Conservation (phyloP, 768 basidiomycete species). For the Serendipita indica region DNA sequence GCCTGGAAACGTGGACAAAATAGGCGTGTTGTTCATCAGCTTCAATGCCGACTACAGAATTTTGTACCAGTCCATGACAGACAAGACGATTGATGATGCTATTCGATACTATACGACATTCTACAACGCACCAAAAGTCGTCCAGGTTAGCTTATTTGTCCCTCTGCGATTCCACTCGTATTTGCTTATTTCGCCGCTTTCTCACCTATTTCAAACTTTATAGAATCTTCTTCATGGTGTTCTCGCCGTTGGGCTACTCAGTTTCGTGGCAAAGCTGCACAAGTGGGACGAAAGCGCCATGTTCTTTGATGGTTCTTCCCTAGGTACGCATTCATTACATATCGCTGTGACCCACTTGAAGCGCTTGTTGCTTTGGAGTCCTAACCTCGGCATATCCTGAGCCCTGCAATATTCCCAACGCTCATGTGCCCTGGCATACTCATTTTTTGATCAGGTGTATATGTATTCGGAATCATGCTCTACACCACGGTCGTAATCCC, state of each 20-base stretch:
- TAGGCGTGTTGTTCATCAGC: slow-evolving; percentile 72
- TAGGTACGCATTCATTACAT: slow-evolving; percentile 41
- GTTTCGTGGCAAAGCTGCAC: slow-evolving; percentile 63
- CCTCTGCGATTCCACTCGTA: neutral
- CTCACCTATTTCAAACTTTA: neutral
- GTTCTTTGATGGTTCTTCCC: slow-evolving; percentile 83
- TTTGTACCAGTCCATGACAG: slow-evolving; percentile 52
- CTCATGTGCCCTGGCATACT: neutral
- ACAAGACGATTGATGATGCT: slow-evolving; percentile 55
- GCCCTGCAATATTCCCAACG: neutral
- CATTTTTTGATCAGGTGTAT: slow-evolving; percentile 36
- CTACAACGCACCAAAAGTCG: slow-evolving; percentile 82
- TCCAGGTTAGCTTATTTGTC: slow-evolving; percentile 46
- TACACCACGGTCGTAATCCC: slow-evolving; percentile 77
- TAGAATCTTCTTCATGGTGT: slow-evolving; percentile 81
- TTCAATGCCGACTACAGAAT: slow-evolving; percentile 79
- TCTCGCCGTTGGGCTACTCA: slow-evolving; percentile 60
- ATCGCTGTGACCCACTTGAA: slow-evolving; percentile 9
- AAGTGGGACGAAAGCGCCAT: slow-evolving; percentile 86
- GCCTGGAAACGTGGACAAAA: slow-evolving; percentile 1
- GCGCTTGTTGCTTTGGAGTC: neutral
- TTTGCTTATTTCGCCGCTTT: neutral
- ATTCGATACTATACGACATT: slow-evolving; percentile 87
- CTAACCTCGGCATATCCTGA: neutral
- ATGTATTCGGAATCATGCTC: slow-evolving; percentile 59